Base-by-base conservation (phyloP, 371 early-diverging fungal species). In the Mortierella sp. region DNA sequence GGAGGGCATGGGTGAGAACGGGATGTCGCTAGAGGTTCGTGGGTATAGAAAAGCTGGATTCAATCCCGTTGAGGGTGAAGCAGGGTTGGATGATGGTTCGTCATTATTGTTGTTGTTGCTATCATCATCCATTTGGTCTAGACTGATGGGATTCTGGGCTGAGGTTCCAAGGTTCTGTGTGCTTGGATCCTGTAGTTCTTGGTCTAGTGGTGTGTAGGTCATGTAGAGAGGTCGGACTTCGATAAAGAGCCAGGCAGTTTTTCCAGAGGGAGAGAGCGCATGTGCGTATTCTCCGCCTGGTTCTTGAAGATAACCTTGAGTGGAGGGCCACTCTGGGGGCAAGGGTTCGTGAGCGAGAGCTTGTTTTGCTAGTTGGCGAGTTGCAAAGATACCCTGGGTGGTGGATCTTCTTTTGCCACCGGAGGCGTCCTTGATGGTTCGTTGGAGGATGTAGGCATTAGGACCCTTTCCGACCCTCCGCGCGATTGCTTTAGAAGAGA, bases 321-420 rank as follows among this genome's bases (percentile, higher is more conserved):
- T 72, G 16, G 81, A 81, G 4, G 72, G 75, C 81, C 81, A 81
- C 52, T 75, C 81, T 13, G 76, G 55, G 6, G 81, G 81, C 21
- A 72, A 76, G 22, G 71, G 52, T 38, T 81, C 81, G 43, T 52
- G 60, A 4, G 76, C 69, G 38, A 81, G 40, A 6, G 81, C 81
- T 48, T 75, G 72, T 24, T 75, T 81, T 21, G 81, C 81, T 48
- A 81, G 45, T 13, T 61, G 72, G 7, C 75, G 68, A 9, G 76
- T 75, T 3, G 81, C 81, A 41, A 65, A 81, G 48, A 81, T 72
- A 32, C 81, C 76, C 5, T 76, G 68, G 24, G 81, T 81, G 0
- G 81, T 81, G 24, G 81, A 81, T n/a, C 81, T 75, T 11, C 81
- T 64, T 58, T 81, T 81, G 62, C 76, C 81, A n/a, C 81, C 81